Conservation (phyloP, 2,329 filamentous ascomycete species). For the Ciborinia camelliae region DNA sequence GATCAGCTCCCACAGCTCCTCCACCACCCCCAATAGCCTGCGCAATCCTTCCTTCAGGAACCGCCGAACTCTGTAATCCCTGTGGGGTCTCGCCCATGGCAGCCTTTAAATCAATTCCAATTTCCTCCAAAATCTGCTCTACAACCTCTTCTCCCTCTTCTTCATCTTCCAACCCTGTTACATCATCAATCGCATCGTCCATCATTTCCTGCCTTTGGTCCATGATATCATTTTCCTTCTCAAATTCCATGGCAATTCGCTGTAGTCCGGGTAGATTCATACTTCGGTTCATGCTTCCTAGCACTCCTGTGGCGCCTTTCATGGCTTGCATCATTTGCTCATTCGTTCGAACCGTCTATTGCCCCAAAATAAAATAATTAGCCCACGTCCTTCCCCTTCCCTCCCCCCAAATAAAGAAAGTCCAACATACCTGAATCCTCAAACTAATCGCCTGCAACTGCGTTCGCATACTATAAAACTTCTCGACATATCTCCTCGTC, state of each 20-base stretch:
- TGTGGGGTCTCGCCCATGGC: slow-evolving; percentile 86
- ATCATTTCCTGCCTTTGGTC: slow-evolving; percentile 99
- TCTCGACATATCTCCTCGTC: slow-evolving; percentile 91
- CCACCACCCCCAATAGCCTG: slow-evolving; percentile 78
- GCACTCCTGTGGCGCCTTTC: slow-evolving; percentile 91
- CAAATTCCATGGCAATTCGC: slow-evolving; percentile 98
- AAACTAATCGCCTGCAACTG: slow-evolving; percentile 95
- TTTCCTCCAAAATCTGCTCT: slow-evolving; percentile 93
- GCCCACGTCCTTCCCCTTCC: not conserved
- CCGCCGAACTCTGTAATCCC: slow-evolving; percentile 70
- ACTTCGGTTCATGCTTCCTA: slow-evolving; percentile 94
- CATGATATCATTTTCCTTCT: slow-evolving; percentile 99
- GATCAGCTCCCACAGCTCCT: slow-evolving; percentile 51
- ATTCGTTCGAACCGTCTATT: slow-evolving; percentile 89
- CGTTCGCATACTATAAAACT: slow-evolving; percentile 97
- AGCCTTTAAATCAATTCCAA: slow-evolving; percentile 89
- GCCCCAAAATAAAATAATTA: slow-evolving; percentile 1
- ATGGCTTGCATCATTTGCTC: slow-evolving; percentile 99
- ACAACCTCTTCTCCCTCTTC: slow-evolving; percentile 97
- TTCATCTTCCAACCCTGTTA: slow-evolving; percentile 84
- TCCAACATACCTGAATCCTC: slow-evolving; percentile 77
- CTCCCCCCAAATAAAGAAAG: not conserved
- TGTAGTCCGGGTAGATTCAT: slow-evolving; percentile 97
- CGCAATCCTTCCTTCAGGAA: slow-evolving; percentile 74
- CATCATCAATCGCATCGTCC: slow-evolving; percentile 97